A percentile compares a stretch with the other conserved stretches of the same genome.
Conservation (phyloP, 352 stramenopile genomes). For the Elongisporangium prolatum region DNA sequence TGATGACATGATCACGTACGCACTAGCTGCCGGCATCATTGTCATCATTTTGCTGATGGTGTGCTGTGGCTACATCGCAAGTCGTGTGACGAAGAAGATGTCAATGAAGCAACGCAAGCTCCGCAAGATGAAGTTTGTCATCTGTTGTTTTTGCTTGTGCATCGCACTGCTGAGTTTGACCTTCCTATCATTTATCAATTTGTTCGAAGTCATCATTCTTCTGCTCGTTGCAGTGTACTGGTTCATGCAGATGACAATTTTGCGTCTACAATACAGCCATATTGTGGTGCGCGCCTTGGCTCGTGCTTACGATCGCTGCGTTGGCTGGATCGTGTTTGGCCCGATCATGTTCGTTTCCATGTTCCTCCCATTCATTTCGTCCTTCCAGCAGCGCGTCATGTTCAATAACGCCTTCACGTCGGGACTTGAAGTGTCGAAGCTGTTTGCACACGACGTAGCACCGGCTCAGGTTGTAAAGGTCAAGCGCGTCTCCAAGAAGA, state of each 20-base stretch:
- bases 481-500: slow-evolving; percentile 87
- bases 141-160: slow-evolving; percentile 65
- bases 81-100: slow-evolving; percentile 87
- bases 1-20: slow-evolving; percentile 57
- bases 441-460: slow-evolving; percentile 83
- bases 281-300: slow-evolving; percentile 77
- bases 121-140: slow-evolving; percentile 85
- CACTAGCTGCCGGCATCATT: slow-evolving; percentile 55
- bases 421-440: slow-evolving; percentile 84
- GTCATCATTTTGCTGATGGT: slow-evolving; percentile 70
- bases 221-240: slow-evolving; percentile 76
- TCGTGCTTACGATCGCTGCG: slow-evolving; percentile 63
- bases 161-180: slow-evolving; percentile 66
- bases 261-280: slow-evolving; percentile 80
- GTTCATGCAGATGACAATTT: slow-evolving; percentile 82
- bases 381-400: slow-evolving; percentile 88
- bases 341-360: slow-evolving; percentile 87
- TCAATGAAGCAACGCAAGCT: slow-evolving; percentile 88
- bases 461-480: slow-evolving; percentile 80
- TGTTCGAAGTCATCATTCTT: slow-evolving; percentile 71
- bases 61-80: slow-evolving; percentile 81
- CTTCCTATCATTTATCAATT: slow-evolving; percentile 60
- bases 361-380: slow-evolving; percentile 86
- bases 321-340: slow-evolving; percentile 87
- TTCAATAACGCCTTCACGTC: slow-evolving; percentile 90